Evolutionary conservation across 371 early-diverging fungal species (phyloP).

Genomic region (Rhizopus arrhizus): DNA sequence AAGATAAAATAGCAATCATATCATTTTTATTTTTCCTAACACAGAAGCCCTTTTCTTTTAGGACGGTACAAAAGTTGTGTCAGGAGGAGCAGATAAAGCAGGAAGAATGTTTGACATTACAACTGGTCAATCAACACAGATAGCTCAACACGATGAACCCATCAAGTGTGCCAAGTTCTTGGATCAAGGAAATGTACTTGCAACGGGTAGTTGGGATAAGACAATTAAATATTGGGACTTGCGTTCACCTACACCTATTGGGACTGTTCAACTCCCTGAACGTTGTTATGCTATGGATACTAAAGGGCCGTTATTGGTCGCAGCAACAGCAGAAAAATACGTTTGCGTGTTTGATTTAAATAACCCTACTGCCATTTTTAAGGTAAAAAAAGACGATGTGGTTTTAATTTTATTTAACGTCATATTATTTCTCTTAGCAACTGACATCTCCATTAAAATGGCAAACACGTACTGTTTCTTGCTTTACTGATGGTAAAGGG

Average conservation of each 20-base stretch:
- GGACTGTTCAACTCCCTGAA: conserved; percentile 77
- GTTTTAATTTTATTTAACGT: not conserved
- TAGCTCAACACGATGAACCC: conserved; percentile 84
- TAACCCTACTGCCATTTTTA: conserved; percentile 77
- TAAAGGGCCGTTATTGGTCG: conserved; percentile 30
- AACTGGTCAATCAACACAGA: conserved; percentile 76
- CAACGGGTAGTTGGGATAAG: conserved; percentile 95
- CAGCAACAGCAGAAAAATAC: conserved; percentile 54
- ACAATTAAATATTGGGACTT: conserved; percentile 95
- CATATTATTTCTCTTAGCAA: conserved; percentile 30
- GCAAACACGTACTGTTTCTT: conserved; percentile 83
- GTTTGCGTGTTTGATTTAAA: conserved; percentile 78
- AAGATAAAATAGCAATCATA: not conserved
- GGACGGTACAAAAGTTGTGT: conserved; percentile 87
- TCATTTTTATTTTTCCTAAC: not conserved
- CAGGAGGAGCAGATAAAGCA: conserved; percentile 87
- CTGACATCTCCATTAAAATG: conserved; percentile 81
- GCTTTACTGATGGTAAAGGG: conserved; percentile 79
- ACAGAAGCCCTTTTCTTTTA: conserved; percentile 26
- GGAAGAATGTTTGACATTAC: conserved; percentile 78
- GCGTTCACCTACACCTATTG: conserved; percentile 73
- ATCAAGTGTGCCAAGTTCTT: conserved; percentile 77
- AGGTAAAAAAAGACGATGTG: conserved; percentile 34
- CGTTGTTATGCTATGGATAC: conserved; percentile 91
- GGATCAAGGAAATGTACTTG: conserved; percentile 58